These are phyloP conservation scores for Fomitopsis pinicola DNA, from an alignment of 1,284 basidiomycete genomes.

Conservation along the genomic window DNA sequence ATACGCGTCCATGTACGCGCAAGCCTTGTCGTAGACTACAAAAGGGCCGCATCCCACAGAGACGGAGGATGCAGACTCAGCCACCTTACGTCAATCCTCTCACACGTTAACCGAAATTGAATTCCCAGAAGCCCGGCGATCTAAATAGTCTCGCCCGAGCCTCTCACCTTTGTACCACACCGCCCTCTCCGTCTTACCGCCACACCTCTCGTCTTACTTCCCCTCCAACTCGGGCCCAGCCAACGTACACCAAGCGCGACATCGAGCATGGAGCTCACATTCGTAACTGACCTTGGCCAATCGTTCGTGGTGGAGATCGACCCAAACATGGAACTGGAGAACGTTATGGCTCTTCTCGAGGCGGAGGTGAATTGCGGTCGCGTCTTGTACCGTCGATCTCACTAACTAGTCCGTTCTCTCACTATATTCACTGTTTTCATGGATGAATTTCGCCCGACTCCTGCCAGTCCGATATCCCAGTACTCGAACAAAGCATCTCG, in stretches of 20 bases:
- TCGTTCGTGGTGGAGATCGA: conserved; percentile 81
- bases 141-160: conserved; percentile 4
- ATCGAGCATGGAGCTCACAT: conserved; percentile 72
- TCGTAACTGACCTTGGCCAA: conserved; percentile 75
- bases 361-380: conserved; percentile 65
- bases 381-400: conserved; percentile 2
- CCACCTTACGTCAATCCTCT: background rate
- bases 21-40: background rate
- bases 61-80: background rate
- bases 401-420: background rate
- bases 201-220: background rate
- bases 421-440: background rate
- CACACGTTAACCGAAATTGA: background rate
- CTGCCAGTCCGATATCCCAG: conserved; percentile 59
- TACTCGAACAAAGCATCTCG: conserved; percentile 67
- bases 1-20: conserved; percentile 1
- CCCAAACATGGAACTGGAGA: conserved; percentile 82
- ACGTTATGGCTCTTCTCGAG: conserved; percentile 85
- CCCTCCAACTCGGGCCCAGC: background rate
- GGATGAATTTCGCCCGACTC: background rate
- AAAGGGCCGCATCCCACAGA: background rate
- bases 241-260: background rate
- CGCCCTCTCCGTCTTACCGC: background rate
- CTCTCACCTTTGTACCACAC: background rate
- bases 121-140: background rate